phyloP scores from a whole-genome alignment of 1,139 yeast genomes.

The Diutina pseudorugosa region DNA sequence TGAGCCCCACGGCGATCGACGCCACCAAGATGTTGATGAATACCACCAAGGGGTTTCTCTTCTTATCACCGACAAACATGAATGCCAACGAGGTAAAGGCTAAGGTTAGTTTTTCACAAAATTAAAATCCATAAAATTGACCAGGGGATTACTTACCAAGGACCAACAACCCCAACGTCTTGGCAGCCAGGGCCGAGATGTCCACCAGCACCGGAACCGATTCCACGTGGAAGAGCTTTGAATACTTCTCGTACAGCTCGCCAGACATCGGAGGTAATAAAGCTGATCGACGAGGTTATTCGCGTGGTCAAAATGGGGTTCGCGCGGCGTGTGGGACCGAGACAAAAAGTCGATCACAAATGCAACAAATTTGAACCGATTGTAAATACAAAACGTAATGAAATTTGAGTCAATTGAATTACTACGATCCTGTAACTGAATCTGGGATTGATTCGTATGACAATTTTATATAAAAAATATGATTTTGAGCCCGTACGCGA shows the following conservation, averaged over 20 bases:
- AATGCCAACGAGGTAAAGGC: slow-evolving; percentile 25
- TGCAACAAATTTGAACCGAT: too few relatives aligned
- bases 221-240: slow-evolving; percentile 13
- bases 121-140: too few relatives aligned
- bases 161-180: not conserved
- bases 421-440: too few relatives aligned
- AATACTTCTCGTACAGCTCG: slow-evolving; percentile 21
- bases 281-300: not conserved
- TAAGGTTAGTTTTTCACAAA: slow-evolving; percentile 9
- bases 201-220: slow-evolving; percentile 16
- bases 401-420: too few relatives aligned
- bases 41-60: slow-evolving; percentile 17
- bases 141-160: not conserved
- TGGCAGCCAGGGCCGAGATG: not conserved
- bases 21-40: slow-evolving; percentile 23
- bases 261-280: slow-evolving; percentile 10
- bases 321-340: too few relatives aligned
- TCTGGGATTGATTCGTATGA: too few relatives aligned
- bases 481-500: not conserved
- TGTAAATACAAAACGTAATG: too few relatives aligned
- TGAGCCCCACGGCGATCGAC: slow-evolving; percentile 26
- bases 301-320: not conserved
- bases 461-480: too few relatives aligned
- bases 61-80: slow-evolving; percentile 15
- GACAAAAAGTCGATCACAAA: too few relatives aligned